Evolutionary conservation across 208 protist species (phyloP), one percentile per base, ranked within the genome.

Genomic region (Herpetomonas samuelpessoai): DNA sequence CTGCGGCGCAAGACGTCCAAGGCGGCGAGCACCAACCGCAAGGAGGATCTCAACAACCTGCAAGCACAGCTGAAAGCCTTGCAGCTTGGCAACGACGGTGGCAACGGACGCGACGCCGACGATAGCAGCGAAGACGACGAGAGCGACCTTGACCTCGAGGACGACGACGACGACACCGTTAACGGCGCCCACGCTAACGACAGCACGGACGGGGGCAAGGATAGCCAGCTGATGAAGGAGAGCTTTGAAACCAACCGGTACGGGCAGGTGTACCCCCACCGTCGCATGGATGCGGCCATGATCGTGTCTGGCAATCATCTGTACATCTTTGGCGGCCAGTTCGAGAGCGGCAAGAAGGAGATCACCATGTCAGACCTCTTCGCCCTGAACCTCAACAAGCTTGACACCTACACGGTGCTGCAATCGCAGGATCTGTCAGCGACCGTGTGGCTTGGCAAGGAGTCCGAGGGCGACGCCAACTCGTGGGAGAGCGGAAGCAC

Each of bases 401-500:
- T 88, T 18, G 89, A 95, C 35, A 88, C 80, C 19, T 97, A 92
- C 62, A 63, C 76, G 49, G 56, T 84, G 38, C 81, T 92, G 0
- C 77, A 91, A 14, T 91, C 90, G 29, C 86, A 94, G 44, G 87
- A 97, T 56, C 68, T 97, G 28, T 92, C 81, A 3, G 69, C 74
- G 4, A 63, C 76, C 1, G 78, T 86, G 28, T 97, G 91, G 88
- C 68, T 92, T 12, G 91, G 85, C 47, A 90, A 86, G 58, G 91
- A 94, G 31, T 79, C 68, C 3, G 88, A 95, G 66, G 85, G 76
- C 60, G 80, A 82, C n/a, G 61, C 53, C 31, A 66, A 64, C n/a
- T 92, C 88, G 25, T 95, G 88, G 86, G 88, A 95, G 59, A 92
- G 81, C 49, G 88, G 88, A 26, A 92, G 85, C 68, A 95, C 88